Evolutionary conservation across 148 eudicot species (phyloP), one percentile per base, ranked within the genome.

Genomic region (Fagopyrum esculentum): DNA sequence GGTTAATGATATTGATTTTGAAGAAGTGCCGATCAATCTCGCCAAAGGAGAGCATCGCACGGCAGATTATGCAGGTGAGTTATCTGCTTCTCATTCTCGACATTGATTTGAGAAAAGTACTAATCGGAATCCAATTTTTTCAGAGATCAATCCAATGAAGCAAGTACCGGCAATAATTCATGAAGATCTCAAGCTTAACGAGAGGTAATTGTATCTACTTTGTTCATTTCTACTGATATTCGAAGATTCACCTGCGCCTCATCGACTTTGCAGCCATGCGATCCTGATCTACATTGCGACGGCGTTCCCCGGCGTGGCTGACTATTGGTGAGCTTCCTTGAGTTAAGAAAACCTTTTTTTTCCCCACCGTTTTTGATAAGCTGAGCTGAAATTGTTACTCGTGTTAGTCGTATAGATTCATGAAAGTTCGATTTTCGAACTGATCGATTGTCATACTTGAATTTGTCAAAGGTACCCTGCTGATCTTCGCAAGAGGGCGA

Each of bases 121-220:
- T 35, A 35, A 35, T 50, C 5, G 8, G 12, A 3, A 73, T 69
- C 40, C 29, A 35, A 35, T 48, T 56, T 4, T 11, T 79, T 50
- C 77, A 85, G 87, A 73, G 9, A 74, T 82, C 2, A 82, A 85
- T 74, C 87, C 87, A 4, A 56, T 82, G 81, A 78, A 82, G 68
- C 79, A 76, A 73, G 80, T 82, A 16, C 87, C 87, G 44, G 80
- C 85, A 12, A 80, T 85, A 52, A 74, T 75, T 46, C 80, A 85
- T 80, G 85, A 82, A 46, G 82, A 80, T 16, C 82, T 85, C 16
- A 85, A 79, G 75, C 79, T 85, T 30, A 78, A 66, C 54, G 87
- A 85, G 73, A 85, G 87, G 87, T 85, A 54, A 35, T 35, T 0
- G 40, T 35, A 35, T 35, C 40, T 35, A 2, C 40, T 35, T 35